phyloP scores from a whole-genome alignment of 2,329 filamentous ascomycete genomes.

The Clonostachys chloroleuca region DNA sequence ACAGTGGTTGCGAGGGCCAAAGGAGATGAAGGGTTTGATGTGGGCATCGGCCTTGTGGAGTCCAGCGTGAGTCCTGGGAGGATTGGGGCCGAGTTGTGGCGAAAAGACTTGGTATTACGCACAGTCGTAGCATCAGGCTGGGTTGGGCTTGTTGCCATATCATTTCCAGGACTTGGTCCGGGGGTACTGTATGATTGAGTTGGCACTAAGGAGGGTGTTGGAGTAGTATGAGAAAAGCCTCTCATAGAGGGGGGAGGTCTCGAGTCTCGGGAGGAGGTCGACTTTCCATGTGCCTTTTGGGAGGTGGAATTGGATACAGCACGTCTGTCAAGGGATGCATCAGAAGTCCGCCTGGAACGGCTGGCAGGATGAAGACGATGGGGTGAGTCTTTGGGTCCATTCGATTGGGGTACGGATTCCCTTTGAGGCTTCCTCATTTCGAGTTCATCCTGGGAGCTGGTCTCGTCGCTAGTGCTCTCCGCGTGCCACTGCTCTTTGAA shows the following conservation, averaged over 20 bases:
- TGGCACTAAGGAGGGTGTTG: background rate
- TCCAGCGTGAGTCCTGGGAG: constrained; percentile 10
- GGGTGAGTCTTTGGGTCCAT: background rate
- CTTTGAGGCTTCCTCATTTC: constrained; percentile 25
- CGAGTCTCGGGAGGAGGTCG: constrained; percentile 9
- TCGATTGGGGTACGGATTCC: background rate
- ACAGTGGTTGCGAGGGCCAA: constrained; percentile 1
- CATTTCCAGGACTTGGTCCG: background rate
- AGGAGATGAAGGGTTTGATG: constrained; percentile 6
- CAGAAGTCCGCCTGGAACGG: constrained; percentile 1
- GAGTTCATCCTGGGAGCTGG: constrained; percentile 31
- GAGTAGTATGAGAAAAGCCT: constrained; percentile 16
- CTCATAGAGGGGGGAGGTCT: constrained; percentile 22
- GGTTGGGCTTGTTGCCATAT: background rate
- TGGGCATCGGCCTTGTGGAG: constrained; percentile 3
- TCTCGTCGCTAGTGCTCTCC: constrained; percentile 29
- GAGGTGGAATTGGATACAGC: background rate
- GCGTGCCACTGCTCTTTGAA: constrained; percentile 7
- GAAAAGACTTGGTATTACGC: background rate
- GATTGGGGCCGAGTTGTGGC: constrained; percentile 10
- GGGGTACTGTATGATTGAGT: background rate
- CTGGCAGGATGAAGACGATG: constrained; percentile 7
- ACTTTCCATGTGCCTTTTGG: background rate
- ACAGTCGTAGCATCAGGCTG: too few relatives aligned
- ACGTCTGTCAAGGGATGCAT: background rate